Evolutionary conservation across 192 early-diverging fungal genomes (phyloP).

Genomic region (Coemansia sp.): DNA sequence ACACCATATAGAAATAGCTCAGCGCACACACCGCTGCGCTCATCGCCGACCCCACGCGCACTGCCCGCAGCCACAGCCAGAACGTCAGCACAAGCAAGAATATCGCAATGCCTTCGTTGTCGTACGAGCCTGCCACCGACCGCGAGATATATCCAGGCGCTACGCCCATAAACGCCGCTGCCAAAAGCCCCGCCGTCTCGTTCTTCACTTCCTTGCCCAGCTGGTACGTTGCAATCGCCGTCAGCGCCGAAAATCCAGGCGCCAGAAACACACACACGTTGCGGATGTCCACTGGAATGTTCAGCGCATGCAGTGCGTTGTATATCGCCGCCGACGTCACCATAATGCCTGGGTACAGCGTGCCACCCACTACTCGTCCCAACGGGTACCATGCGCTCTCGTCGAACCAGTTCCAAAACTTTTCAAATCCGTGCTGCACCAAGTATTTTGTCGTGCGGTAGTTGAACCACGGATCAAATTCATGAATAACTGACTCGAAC

Average conservation of each 20-base stretch:
- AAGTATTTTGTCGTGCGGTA: conserved; percentile 93
- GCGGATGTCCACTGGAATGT: conserved; percentile 97
- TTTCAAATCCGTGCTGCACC: conserved; percentile 91
- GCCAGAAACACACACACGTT: conserved; percentile 98
- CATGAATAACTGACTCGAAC: conserved; percentile 99
- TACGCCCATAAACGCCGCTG: conserved; percentile 97
- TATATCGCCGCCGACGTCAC: conserved; percentile 94
- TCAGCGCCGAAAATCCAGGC: conserved; percentile 93
- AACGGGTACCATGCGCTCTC: conserved; percentile 98
- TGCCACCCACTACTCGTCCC: conserved; percentile 98
- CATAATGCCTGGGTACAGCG: conserved; percentile 99
- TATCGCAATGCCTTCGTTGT: conserved; percentile 99
- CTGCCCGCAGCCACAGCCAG: conserved; percentile 96
- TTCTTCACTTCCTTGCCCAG: conserved; percentile 92
- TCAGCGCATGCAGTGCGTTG: conserved; percentile 87
- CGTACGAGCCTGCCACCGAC: conserved; percentile 99
- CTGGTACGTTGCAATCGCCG: conserved; percentile 93
- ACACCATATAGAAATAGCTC: conserved; percentile 99
- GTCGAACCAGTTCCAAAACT: conserved; percentile 99
- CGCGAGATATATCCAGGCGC: conserved; percentile 99
- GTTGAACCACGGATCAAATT: conserved; percentile 99
- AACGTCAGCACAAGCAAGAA: conserved; percentile 98
- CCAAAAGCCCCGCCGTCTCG: conserved; percentile 88
- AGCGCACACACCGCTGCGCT: conserved; percentile 83
- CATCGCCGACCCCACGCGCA: conserved; percentile 91